Base-by-base conservation (phyloP, 345 rosid species). In the Gossypium turneri region DNA sequence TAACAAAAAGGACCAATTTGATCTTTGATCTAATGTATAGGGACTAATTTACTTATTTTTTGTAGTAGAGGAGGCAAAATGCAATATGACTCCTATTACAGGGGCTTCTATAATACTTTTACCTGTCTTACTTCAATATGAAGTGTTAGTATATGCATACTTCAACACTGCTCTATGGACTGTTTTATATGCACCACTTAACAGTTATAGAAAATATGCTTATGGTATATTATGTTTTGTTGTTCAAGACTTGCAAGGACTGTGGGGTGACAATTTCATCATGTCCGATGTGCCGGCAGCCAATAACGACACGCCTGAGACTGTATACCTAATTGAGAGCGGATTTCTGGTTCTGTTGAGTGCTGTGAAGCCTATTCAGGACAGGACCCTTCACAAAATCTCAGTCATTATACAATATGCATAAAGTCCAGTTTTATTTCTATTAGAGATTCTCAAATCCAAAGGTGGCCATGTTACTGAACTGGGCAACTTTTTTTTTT, bases 181-280 rank as follows among this genome's bases (percentile, higher is more conserved):
- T 34, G 7, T 7, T 34, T 16, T 24, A 43, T 13, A 13, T 11
- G 52, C 70, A 20, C 27, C 19, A 13, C 22, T 61, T 7, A 6
- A 3, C 44, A 13, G 41, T 68, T 15, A 34, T 5, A 4, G 52
- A 43, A 3, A 24, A 10, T 62, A 20, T 82, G 7, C 50, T 58
- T 20, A 29, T 72, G 13, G 2, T 58, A 13, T 53, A 60, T 60
- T 1, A n/a, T 19, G 6, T 71, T 64, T 63, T 62, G 57, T 51
- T 50, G 47, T 79, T 25, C 68, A 76, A 94, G 97, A 94, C 98
- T 43, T 94, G 97, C 88, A 89, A 85, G 91, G 95, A 94, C 16
- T 94, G 98, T 3, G 90, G 93, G 2, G 76, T 67, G 7, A 69
- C 83, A 41, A 78, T 94, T 38, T 72, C 82, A n/a, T 44, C 71